Percentiles rank a stretch among this genome's conserved stretches.
Conservation (phyloP, 2,329 filamentous ascomycete genomes). For the Sclerotinia borealis region DNA sequence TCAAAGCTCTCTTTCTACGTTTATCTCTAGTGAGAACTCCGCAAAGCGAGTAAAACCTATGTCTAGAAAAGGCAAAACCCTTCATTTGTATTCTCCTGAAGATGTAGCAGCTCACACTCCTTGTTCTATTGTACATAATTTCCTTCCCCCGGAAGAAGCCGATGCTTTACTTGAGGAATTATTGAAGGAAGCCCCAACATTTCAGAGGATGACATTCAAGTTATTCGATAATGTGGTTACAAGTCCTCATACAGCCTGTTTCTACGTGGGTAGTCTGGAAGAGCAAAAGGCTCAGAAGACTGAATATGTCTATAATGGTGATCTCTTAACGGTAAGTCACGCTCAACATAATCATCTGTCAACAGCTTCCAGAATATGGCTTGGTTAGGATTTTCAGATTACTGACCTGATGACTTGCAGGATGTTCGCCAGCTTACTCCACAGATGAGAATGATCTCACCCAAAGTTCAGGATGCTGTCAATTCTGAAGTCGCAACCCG, state of each 20-base stretch:
- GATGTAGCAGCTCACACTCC: constrained; percentile 81
- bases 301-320: constrained; percentile 83
- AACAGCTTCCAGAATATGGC: background rate
- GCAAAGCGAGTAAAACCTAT: constrained; percentile 45
- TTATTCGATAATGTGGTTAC: constrained; percentile 83
- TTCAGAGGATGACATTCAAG: constrained; percentile 68
- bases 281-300: constrained; percentile 65
- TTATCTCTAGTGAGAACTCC: constrained; percentile 28
- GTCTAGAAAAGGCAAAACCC: constrained; percentile 71
- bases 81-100: constrained; percentile 75
- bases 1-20: constrained; percentile 58
- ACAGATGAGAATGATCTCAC: constrained; percentile 63
- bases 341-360: background rate
- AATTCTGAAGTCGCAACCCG: constrained; percentile 70
- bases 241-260: constrained; percentile 75
- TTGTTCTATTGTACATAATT: constrained; percentile 89
- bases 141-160: constrained; percentile 66
- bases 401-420: constrained; percentile 31
- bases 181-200: constrained; percentile 64
- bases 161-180: constrained; percentile 70
- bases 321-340: constrained; percentile 52
- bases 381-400: constrained; percentile 3
- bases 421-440: constrained; percentile 74
- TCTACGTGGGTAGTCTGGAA: constrained; percentile 72
- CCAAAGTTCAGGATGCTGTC: constrained; percentile 66